Evolutionary conservation across 176 grass and related monocot species (phyloP).

Genomic region (Musa beccarii): DNA sequence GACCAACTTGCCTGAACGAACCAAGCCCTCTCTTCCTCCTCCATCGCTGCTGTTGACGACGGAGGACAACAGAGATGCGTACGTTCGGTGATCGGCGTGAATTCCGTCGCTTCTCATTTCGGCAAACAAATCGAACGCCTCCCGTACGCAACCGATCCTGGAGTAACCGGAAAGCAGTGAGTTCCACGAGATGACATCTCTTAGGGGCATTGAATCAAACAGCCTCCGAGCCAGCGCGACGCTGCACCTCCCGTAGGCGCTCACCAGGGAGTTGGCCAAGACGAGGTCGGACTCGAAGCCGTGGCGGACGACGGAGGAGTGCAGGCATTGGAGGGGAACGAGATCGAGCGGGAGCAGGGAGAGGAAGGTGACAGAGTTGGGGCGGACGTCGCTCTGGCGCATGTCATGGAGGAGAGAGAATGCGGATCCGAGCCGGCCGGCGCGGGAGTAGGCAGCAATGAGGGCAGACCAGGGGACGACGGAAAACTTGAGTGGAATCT

Average conservation of each 20-base stretch:
- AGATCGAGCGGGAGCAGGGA: slow-evolving; percentile 2
- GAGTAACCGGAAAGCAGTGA: slow-evolving; percentile 13
- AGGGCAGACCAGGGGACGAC: slow-evolving; percentile 24
- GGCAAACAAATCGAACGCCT: not conserved
- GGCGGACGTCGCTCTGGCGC: slow-evolving; percentile 5
- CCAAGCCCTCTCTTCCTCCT: not conserved
- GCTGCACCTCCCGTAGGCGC: slow-evolving; percentile 4
- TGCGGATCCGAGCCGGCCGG: not conserved
- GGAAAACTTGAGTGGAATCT: not conserved
- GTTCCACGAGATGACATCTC: slow-evolving; percentile 22
- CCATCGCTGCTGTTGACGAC: not conserved
- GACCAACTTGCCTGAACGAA: slow-evolving; percentile 2
- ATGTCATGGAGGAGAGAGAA: slow-evolving; percentile 11
- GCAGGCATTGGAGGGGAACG: slow-evolving; percentile 10
- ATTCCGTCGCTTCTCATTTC: slow-evolving; percentile 19
- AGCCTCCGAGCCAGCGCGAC: slow-evolving; percentile 3
- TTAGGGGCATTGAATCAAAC: slow-evolving; percentile 20
- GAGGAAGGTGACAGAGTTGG: slow-evolving; percentile 23
- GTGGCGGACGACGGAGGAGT: not conserved
- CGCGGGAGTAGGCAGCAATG: slow-evolving; percentile 12
- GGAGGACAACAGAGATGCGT: slow-evolving; percentile 15
- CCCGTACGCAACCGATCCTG: not conserved
- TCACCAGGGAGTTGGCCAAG: slow-evolving; percentile 18
- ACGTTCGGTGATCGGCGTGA: slow-evolving; percentile 7
- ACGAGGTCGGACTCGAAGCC: slow-evolving; percentile 12